Conservation (phyloP, 2,329 filamentous ascomycete genomes). For the Cladosporium sp. region DNA sequence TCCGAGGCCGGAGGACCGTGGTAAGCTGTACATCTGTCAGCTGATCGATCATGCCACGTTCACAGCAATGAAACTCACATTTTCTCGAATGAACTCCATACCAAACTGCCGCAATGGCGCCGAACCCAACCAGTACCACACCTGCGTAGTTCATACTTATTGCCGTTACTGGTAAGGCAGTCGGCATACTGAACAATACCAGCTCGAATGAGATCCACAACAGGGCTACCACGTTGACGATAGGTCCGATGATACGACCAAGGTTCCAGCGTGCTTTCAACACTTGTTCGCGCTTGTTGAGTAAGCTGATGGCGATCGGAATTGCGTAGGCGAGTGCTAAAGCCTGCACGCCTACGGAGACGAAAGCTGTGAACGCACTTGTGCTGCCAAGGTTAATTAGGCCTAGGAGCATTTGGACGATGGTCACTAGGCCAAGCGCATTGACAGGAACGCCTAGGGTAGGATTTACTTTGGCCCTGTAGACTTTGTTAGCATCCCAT, state of each 20-base stretch:
- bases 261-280: constrained; percentile 20
- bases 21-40: constrained; percentile 10
- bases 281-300: constrained; percentile 34
- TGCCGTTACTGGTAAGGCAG: constrained; percentile 49
- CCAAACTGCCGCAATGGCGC: constrained; percentile 24
- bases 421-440: constrained; percentile 40
- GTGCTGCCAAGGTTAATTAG: constrained; percentile 48
- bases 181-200: constrained; percentile 50
- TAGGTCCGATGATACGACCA: constrained; percentile 13
- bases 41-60: background rate
- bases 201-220: constrained; percentile 28
- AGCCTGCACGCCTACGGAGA: constrained; percentile 54
- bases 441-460: constrained; percentile 38
- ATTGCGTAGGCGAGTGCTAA: constrained; percentile 55
- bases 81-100: constrained; percentile 18
- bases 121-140: constrained; percentile 55
- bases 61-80: background rate
- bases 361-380: constrained; percentile 48
- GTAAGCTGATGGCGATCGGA: constrained; percentile 50
- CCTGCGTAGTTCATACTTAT: constrained; percentile 54
- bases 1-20: constrained; percentile 16
- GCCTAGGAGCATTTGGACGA: constrained; percentile 47
- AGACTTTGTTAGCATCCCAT: background rate
- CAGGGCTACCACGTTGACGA: constrained; percentile 25
- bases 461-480: constrained; percentile 28